These are phyloP conservation scores for Epichloe gansuensis DNA, from an alignment of 2,329 filamentous ascomycete genomes.

Conservation along the genomic window DNA sequence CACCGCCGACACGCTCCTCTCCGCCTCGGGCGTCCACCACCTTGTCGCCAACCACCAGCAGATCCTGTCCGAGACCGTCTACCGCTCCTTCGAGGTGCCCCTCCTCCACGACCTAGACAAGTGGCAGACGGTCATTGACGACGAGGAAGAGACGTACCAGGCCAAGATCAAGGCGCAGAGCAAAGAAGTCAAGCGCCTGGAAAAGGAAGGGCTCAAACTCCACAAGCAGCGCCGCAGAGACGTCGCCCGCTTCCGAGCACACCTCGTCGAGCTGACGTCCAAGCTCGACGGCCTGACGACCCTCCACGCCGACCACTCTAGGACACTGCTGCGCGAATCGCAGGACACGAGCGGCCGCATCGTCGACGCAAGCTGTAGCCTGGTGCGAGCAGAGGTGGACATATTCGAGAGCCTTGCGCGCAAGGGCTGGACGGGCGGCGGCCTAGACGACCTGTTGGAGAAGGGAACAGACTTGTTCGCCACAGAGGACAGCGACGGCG, in stretches of 20 bases:
- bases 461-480: conserved; percentile 51
- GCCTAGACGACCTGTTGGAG: conserved; percentile 53
- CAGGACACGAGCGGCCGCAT: conserved; percentile 52
- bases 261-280: conserved; percentile 50
- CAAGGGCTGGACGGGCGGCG: conserved; percentile 57
- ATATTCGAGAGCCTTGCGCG: conserved; percentile 55
- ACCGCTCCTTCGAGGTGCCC: conserved; percentile 55
- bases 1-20: conserved; percentile 51
- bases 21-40: conserved; percentile 53
- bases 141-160: conserved; percentile 50
- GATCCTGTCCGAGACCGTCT: conserved; percentile 57
- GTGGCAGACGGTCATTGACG: conserved; percentile 51
- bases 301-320: conserved; percentile 48
- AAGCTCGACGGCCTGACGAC: conserved; percentile 51
- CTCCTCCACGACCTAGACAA: conserved; percentile 57
- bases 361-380: conserved; percentile 51
- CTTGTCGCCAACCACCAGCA: conserved; percentile 59
- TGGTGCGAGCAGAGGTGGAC: conserved; percentile 57
- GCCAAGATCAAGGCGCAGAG: conserved; percentile 41
- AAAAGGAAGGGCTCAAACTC: conserved; percentile 52
- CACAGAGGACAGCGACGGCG: conserved; percentile 23
- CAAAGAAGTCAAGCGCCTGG: conserved; percentile 49
- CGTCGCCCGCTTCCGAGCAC: conserved; percentile 48
- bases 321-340: conserved; percentile 46
- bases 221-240: conserved; percentile 48